These are phyloP conservation scores for Cucurbita ficifolia DNA, from an alignment of 306 rosid genomes.

Conservation along the genomic window DNA sequence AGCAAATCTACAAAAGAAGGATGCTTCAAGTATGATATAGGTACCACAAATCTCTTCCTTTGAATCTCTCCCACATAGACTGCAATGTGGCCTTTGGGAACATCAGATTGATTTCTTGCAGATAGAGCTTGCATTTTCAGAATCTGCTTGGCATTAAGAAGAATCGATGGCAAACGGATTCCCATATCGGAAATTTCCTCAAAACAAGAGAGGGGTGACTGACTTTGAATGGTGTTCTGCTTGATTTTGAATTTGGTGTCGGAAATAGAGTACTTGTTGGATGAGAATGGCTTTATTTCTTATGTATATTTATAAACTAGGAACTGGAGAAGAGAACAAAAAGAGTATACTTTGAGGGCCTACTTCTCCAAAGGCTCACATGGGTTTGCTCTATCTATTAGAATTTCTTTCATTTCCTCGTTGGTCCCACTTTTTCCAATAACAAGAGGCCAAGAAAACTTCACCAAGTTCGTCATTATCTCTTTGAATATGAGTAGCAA, in stretches of 20 bases:
- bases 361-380: not conserved
- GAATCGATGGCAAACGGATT: not conserved
- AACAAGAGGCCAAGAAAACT: not conserved
- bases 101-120: too few species aligned
- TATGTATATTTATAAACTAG: not conserved
- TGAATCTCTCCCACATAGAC: slow-evolving; percentile 1
- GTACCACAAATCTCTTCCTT: not conserved
- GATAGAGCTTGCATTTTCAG: not conserved
- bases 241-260: not conserved
- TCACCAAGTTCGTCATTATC: not conserved
- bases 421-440: not conserved
- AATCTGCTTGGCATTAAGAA: not conserved
- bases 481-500: not conserved
- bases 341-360: not conserved
- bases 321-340: too few species aligned
- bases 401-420: not conserved
- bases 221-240: not conserved
- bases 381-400: not conserved
- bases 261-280: not conserved
- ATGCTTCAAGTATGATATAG: slow-evolving; percentile 17
- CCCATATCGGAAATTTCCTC: not conserved
- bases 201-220: not conserved
- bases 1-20: not conserved
- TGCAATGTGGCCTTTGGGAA: slow-evolving; percentile 4
- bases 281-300: not conserved